Base-by-base conservation (phyloP, 345 rosid genomes). In the Citrus australasica region DNA sequence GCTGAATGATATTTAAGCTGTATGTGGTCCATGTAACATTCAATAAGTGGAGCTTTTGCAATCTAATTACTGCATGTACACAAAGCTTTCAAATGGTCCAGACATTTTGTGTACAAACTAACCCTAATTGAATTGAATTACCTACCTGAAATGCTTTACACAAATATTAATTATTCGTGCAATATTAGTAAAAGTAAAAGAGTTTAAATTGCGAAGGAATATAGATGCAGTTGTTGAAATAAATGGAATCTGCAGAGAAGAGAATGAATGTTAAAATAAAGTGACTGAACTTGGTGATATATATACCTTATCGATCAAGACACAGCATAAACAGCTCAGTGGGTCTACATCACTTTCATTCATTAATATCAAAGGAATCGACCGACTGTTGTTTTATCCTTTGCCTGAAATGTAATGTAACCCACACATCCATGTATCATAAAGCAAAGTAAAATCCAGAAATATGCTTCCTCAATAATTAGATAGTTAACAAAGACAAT, bases 21-120 rank as follows among this genome's bases (percentile, higher is more conserved):
- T 46, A 46, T 28, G 88, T 79, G 88, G 86, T 86, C 88, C 86
- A 79, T 83, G 10, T 22, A 71, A n/a, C 63, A 70, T 75, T 71
- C 32, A 75, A 59, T 65, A 42, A 58, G 76, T 32, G 19, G 56
- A 75, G 69, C 24, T 75, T 82, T 7, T 30, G 14, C 70, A 53
- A 17, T 40, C 22, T 6, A 59, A 37, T 59, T 69, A 55, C 68
- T 38, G 37, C 46, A 10, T 56, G 46, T 75, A 27, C 22, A 32
- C 7, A 76, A 51, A 22, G 9, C 24, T 13, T 66, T 14, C 55
- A 5, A 33, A 22, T 76, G 73, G 42, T 35, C 10, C 38, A 67
- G 16, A 24, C 69, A 16, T 40, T 40, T 2, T 19, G 9, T n/a
- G 3, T 5, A 62, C 9, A 71, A 28, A 40, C 32, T 56, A 66